Base-by-base conservation (phyloP, 345 rosid species). In the Hirschfeldia incana region DNA sequence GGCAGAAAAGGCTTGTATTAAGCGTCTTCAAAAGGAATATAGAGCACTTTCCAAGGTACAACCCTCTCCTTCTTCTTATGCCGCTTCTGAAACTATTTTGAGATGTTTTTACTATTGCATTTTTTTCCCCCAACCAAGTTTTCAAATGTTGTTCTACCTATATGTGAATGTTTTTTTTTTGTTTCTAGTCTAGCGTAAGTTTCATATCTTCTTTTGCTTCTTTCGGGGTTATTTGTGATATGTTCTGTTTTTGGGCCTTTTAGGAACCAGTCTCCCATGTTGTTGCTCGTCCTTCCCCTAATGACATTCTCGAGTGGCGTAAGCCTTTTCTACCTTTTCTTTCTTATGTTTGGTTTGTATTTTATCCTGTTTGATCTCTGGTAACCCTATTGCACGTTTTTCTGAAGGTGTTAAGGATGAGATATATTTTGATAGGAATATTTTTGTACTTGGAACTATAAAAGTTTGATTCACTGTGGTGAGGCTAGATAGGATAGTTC, bases 301-400 rank as follows among this genome's bases (percentile, higher is more conserved):
- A 78, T 75, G 88, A 93, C 83, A 93, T 93, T 79, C 99, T 95
- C 51, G 98, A 95, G 68, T 93, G 99, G 98, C 98, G 99, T 95
- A 90, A 88, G 97, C 42, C 62, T 33, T 89, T 4, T 29, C 51
- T 44, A 12, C n/a, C 57, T 51, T n/a, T 17, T 28, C 44, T 76
- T 32, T 21, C 62, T 53, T 39, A 59, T 75, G 26, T 80, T 2
- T 21, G 21, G 21, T 21, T 30, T 33, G 42, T 69, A n/a, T 72
- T 27, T 37, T 76, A 26, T 80, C 58, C 39, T 57, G 58, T 2
- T 75, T 33, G 13, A 11, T 65, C 13, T 21, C 28, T 26, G 8
- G 26, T 51, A 11, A 28, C 36, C 28, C 21, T 21, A 21, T 21
- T 21, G 21, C 21, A 21, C 21, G 21, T 21, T 21, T 21, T 21